Evolutionary conservation across 768 basidiomycete species (phyloP).

Genomic region (Boletus eberwhitei): DNA sequence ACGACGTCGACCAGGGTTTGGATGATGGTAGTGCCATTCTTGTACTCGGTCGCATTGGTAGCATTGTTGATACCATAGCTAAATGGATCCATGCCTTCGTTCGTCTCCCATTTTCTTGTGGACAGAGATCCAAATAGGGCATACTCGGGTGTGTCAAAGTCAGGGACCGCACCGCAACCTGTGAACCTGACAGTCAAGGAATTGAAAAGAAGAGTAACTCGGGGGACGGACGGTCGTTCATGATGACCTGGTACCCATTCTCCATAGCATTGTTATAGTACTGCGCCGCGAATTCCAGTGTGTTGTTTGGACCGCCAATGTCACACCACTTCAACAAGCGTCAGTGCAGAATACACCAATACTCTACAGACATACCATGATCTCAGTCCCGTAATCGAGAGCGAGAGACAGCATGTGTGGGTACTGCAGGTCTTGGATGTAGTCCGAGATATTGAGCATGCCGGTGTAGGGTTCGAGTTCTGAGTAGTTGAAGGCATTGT

Average conservation of each 20-base stretch:
- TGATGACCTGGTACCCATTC: conserved; percentile 43
- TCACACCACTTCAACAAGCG: conserved; percentile 46
- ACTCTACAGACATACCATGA: conserved; percentile 41
- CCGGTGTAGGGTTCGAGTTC: conserved; percentile 53
- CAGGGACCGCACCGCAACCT: conserved; percentile 50
- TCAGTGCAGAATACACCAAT: conserved; percentile 9
- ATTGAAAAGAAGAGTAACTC: not conserved
- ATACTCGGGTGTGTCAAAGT: conserved; percentile 57
- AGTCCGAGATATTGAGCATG: conserved; percentile 45
- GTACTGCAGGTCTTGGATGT: conserved; percentile 46
- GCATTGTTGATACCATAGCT: conserved; percentile 47
- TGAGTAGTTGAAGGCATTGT: conserved; percentile 45
- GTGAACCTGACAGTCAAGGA: not conserved
- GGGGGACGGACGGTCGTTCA: conserved; percentile 37
- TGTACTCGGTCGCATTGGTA: conserved; percentile 43
- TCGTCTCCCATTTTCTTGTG: conserved; percentile 52
- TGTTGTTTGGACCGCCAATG: conserved; percentile 49
- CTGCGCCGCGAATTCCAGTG: conserved; percentile 40
- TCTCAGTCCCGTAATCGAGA: conserved; percentile 40
- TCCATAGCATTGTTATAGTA: conserved; percentile 43
- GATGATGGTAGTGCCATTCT: conserved; percentile 46
- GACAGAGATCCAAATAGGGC: conserved; percentile 44
- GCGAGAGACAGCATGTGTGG: conserved; percentile 51
- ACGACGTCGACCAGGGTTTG: conserved; percentile 55
- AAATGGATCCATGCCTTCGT: conserved; percentile 50